Percentiles rank a stretch among this genome's conserved stretches.
Evolutionary conservation across 2,329 filamentous ascomycete species (phyloP).

Genomic region (Aspergillus fischeri): DNA sequence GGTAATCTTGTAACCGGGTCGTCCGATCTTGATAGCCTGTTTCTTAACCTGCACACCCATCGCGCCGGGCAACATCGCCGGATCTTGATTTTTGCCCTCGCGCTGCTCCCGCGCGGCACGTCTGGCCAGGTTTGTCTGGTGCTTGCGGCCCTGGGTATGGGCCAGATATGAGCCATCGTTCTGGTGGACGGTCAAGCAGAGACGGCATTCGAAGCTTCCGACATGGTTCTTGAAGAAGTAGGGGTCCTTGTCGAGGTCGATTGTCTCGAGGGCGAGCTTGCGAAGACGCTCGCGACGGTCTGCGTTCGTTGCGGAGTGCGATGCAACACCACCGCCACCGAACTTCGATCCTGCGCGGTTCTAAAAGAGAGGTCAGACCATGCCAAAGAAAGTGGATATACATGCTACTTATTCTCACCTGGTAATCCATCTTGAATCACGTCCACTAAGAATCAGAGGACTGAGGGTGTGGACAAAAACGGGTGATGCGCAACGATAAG

Average conservation of each 20-base stretch:
- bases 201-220: constrained; percentile 93
- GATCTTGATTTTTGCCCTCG: constrained; percentile 66
- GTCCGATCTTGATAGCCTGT: constrained; percentile 90
- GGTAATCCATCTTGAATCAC: constrained; percentile 45
- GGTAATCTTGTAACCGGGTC: constrained; percentile 96
- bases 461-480: constrained; percentile 11
- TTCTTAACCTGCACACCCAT: constrained; percentile 74
- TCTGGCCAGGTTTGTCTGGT: constrained; percentile 95
- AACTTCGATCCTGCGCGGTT: constrained; percentile 97
- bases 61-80: constrained; percentile 65
- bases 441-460: constrained; percentile 1
- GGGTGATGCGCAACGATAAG: constrained; percentile 1
- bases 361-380: constrained; percentile 42
- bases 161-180: constrained; percentile 99
- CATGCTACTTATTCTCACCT: constrained; percentile 31
- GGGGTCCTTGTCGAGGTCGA: constrained; percentile 98
- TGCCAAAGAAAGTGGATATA: constrained; percentile 4
- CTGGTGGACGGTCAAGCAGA: constrained; percentile 96
- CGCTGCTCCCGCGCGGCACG: constrained; percentile 94
- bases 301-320: constrained; percentile 86
- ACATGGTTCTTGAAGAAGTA: constrained; percentile 99
- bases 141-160: constrained; percentile 96
- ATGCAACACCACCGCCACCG: constrained; percentile 93
- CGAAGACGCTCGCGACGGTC: constrained; percentile 95
- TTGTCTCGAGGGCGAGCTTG: constrained; percentile 96